phyloP scores from a whole-genome alignment of 768 basidiomycete genomes.

The Suillus cothurnatus region DNA sequence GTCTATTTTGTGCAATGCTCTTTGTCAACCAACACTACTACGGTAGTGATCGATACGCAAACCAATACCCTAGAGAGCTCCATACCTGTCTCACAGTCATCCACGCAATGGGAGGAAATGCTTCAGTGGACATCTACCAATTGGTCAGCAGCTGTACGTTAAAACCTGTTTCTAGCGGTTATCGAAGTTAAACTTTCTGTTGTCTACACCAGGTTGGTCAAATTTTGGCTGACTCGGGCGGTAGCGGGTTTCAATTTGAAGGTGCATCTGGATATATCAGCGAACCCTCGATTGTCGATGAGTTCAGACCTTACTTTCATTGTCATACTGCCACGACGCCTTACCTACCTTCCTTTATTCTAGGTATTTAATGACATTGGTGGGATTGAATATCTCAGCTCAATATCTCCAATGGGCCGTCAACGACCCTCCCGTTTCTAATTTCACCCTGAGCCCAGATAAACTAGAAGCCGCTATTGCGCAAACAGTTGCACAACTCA shows the following conservation, averaged over 20 bases:
- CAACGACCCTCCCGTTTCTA: background rate
- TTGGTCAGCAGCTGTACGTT: background rate
- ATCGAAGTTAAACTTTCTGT: background rate
- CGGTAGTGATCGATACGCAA: background rate
- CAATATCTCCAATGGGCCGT: too few species aligned
- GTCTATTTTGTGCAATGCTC: background rate
- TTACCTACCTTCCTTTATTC: too few species aligned
- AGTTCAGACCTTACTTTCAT: background rate
- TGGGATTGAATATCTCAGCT: background rate
- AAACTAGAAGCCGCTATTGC: constrained; percentile 17
- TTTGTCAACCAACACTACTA: background rate
- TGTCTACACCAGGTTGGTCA: background rate
- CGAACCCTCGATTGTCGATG: background rate
- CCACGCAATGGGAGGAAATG: background rate
- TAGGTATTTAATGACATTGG: background rate
- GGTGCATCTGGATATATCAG: background rate
- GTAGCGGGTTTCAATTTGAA: background rate
- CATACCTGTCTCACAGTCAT: background rate
- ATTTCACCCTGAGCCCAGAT: constrained; percentile 8
- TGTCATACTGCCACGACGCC: background rate
- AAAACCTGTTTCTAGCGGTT: background rate
- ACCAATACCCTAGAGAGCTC: background rate
- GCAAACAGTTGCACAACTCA: constrained; percentile 7
- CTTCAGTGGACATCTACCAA: background rate
- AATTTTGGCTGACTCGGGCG: background rate